A percentile compares a stretch with the other conserved stretches of the same genome.
phyloP scores from a whole-genome alignment of 108 stramenopile species.

The Cyclotella sp. region DNA sequence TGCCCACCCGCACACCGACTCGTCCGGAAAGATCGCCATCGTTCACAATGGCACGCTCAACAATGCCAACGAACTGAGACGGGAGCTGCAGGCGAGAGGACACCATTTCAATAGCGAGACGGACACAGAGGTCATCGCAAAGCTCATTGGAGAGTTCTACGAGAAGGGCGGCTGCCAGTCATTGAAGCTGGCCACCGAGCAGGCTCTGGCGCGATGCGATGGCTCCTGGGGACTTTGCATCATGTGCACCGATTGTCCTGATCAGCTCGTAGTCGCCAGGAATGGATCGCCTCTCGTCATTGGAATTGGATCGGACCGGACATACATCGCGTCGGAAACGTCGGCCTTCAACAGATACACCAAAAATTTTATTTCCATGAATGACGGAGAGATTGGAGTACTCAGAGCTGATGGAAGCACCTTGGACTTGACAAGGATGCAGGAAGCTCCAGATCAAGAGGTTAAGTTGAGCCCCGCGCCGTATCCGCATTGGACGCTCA shows the following conservation, averaged over 20 bases:
- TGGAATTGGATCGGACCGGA: slow-evolving; percentile 93
- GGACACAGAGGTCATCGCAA: slow-evolving; percentile 99
- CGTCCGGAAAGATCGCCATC: slow-evolving; percentile 92
- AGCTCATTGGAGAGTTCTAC: slow-evolving; percentile 89
- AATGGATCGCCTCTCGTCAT: slow-evolving; percentile 97
- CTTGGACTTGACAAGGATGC: slow-evolving; percentile 89
- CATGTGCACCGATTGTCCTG: slow-evolving; percentile 64
- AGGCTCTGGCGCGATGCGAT: slow-evolving; percentile 81
- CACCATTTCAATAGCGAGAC: slow-evolving; percentile 93
- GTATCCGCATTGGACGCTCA: slow-evolving; percentile 96
- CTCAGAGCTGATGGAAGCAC: slow-evolving; percentile 89
- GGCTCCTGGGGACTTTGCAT: slow-evolving; percentile 89
- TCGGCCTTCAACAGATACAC: slow-evolving; percentile 98
- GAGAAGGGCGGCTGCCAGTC: slow-evolving; percentile 45
- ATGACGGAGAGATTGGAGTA: slow-evolving; percentile 98
- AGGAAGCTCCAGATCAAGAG: slow-evolving; percentile 91
- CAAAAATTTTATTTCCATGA: slow-evolving; percentile 97
- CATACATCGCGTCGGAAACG: slow-evolving; percentile 96
- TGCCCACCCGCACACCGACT: slow-evolving; percentile 97
- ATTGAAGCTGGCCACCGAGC: slow-evolving; percentile 82
- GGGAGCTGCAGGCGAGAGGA: slow-evolving; percentile 81
- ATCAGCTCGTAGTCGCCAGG: slow-evolving; percentile 86
- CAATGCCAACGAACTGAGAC: slow-evolving; percentile 92
- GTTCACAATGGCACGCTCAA: slow-evolving; percentile 99
- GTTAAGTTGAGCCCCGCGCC: slow-evolving; percentile 93